These are phyloP conservation scores for Trichoderma gracile DNA, from an alignment of 2,329 filamentous ascomycete genomes.

Conservation along the genomic window DNA sequence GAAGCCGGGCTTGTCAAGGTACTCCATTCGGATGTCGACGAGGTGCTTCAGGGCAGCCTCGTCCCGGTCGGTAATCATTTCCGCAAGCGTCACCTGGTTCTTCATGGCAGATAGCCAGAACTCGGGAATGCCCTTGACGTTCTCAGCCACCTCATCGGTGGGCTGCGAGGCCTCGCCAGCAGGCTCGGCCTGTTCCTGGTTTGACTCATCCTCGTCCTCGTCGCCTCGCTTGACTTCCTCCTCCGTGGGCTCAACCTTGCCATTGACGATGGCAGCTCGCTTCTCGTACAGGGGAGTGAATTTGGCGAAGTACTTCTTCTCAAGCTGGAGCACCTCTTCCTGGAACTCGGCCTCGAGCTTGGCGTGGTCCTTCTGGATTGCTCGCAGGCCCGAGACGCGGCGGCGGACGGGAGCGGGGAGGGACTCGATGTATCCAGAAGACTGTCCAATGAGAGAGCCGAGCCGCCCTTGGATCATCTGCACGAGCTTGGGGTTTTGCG, in stretches of 20 bases:
- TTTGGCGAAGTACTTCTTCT: conserved; percentile 99
- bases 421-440: conserved; percentile 97
- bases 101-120: conserved; percentile 99
- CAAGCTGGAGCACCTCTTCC: conserved; percentile 93
- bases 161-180: conserved; percentile 58
- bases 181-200: conserved; percentile 66
- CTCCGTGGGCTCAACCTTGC: conserved; percentile 78
- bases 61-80: conserved; percentile 98
- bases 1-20: conserved; percentile 97
- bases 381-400: conserved; percentile 93
- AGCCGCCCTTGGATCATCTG: conserved; percentile 98
- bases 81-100: conserved; percentile 94
- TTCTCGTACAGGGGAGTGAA: conserved; percentile 97
- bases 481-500: conserved; percentile 90
- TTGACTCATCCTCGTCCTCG: conserved; percentile 68
- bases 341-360: conserved; percentile 99
- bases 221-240: conserved; percentile 86
- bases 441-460: conserved; percentile 86
- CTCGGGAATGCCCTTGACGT: conserved; percentile 83
- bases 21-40: conserved; percentile 96
- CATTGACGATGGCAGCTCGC: conserved; percentile 91
- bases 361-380: conserved; percentile 97
- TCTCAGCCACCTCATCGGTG: conserved; percentile 57
- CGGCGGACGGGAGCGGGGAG: conserved; percentile 86
- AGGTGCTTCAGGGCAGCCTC: conserved; percentile 90